Evolutionary conservation across 139 green algal species (phyloP).

Genomic region (Chlorella vulgaris): DNA sequence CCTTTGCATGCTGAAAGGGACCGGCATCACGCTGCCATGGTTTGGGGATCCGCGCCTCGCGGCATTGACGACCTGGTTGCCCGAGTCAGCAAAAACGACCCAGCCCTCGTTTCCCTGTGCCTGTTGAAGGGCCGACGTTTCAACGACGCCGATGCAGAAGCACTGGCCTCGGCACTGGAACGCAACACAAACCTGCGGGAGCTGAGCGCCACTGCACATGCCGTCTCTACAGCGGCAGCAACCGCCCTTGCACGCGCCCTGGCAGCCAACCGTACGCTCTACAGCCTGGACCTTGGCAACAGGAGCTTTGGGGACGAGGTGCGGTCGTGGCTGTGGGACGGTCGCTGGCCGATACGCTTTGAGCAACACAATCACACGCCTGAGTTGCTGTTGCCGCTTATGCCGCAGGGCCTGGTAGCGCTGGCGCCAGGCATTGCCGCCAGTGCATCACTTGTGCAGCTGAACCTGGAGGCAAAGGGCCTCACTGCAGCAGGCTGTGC

Average conservation of each 20-base stretch:
- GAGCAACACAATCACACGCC: too few relatives aligned
- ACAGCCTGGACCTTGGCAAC: slow-evolving; percentile 32
- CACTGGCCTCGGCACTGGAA: slow-evolving; percentile 17
- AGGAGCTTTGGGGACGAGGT: slow-evolving; percentile 38
- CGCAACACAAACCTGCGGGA: slow-evolving; percentile 34
- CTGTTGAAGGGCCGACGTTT: slow-evolving; percentile 33
- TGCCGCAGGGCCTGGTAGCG: slow-evolving; percentile 21
- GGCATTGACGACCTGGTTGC: slow-evolving; percentile 39
- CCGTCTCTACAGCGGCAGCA: slow-evolving; percentile 9
- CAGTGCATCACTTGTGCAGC: background rate
- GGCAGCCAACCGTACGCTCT: slow-evolving; percentile 1
- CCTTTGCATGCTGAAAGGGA: too few relatives aligned
- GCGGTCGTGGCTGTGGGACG: too few relatives aligned
- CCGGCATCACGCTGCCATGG: slow-evolving; percentile 10
- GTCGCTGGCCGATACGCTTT: too few relatives aligned
- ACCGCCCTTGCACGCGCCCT: slow-evolving; percentile 8
- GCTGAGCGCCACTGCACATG: slow-evolving; percentile 37
- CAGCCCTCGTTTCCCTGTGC: slow-evolving; percentile 14
- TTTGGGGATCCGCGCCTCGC: slow-evolving; percentile 11
- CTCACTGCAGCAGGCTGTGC: slow-evolving; percentile 16
- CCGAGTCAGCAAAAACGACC: slow-evolving; percentile 19
- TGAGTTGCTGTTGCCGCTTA: background rate
- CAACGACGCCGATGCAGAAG: slow-evolving; percentile 14
- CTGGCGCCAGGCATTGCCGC: slow-evolving; percentile 22
- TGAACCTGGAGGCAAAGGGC: slow-evolving; percentile 38